These are phyloP conservation scores for Capsella rubella DNA, from an alignment of 441 rosid species.

Conservation along the genomic window DNA sequence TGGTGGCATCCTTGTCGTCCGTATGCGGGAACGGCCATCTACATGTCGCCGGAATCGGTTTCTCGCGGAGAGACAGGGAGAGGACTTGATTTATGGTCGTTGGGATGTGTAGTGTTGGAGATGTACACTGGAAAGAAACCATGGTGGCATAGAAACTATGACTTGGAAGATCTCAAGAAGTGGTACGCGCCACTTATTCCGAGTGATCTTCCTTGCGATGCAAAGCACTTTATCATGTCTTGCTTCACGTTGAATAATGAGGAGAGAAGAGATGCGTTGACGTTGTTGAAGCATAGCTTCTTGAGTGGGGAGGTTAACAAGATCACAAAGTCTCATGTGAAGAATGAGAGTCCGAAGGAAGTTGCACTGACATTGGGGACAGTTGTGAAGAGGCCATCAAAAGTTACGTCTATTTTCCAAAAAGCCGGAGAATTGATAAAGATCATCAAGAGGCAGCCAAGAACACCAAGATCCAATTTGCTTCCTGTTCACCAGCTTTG, in stretches of 20 bases:
- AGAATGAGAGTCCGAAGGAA: background rate
- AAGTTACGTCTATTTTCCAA: background rate
- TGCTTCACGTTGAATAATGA: background rate
- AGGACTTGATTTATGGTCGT: conserved; percentile 35
- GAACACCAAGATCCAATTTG: background rate
- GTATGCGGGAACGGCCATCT: conserved; percentile 11
- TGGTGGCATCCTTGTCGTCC: conserved; percentile 4
- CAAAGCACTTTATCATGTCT: conserved; percentile 14
- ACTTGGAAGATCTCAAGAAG: background rate
- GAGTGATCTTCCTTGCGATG: conserved; percentile 22
- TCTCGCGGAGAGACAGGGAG: background rate
- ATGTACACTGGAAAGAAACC: conserved; percentile 36
- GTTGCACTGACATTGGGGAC: background rate
- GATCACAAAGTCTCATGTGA: background rate
- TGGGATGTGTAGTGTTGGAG: conserved; percentile 38
- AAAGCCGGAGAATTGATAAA: conserved; percentile 7
- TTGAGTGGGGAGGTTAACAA: background rate
- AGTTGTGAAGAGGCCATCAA: background rate
- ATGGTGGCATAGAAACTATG: conserved; percentile 18
- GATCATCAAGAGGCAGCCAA: conserved; percentile 1
- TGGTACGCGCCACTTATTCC: conserved; percentile 18
- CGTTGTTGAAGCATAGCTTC: conserved; percentile 8
- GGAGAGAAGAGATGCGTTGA: conserved; percentile 1
- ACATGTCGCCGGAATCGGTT: conserved; percentile 33
- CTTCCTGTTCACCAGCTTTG: background rate